Base-by-base conservation (phyloP, 2,329 filamentous ascomycete species). In the Arachnomyces sp. region DNA sequence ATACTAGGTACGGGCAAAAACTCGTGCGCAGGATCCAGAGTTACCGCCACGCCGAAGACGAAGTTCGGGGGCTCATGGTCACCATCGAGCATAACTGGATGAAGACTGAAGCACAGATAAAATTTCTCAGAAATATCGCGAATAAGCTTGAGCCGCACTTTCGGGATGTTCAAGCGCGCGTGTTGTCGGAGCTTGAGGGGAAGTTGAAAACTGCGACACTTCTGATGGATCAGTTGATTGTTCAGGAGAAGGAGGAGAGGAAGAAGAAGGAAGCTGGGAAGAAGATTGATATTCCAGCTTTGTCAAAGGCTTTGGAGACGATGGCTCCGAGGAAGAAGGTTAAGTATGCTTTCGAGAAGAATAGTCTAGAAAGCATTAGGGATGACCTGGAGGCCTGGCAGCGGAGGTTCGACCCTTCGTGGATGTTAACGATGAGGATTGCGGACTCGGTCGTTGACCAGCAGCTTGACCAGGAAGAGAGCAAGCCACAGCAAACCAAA, bases 381-480 rank as follows among this genome's bases (percentile, higher is more conserved):
- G 41, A 44, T 3, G 51, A 54, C 4, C 33, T 54, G 3, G 49
- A 53, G 32, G 44, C 43, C 15, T 54, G 51, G 51, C 47, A 51
- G 35, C 32, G 28, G 1, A 38, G 42, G 33, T 54, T 41, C 32
- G 51, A 54, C 29, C 49, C 49, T 7, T 37, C 42, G 17, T 52
- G 51, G 51, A 41, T 48, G 2, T 37, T 52, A 33, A 47, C 49
- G 16, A 48, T 50, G 33, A 43, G 38, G 11, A 47, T 49, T 38
- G 35, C 36, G 3, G 32, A 15, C 16, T 15, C 33, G 9, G 16
- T 30, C 14, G 45, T 53, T 31, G 47, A 51, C 33, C 28, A 41
- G 2, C 29, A 44, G 28, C 38, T 53, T 3, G n/a, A 42, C 9
- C 8, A 49, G 31, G 31, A 46, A 35, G 33, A 35, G 14, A n/a